Evolutionary conservation across 768 basidiomycete species (phyloP).

Genomic region (Grammothele lineata): DNA sequence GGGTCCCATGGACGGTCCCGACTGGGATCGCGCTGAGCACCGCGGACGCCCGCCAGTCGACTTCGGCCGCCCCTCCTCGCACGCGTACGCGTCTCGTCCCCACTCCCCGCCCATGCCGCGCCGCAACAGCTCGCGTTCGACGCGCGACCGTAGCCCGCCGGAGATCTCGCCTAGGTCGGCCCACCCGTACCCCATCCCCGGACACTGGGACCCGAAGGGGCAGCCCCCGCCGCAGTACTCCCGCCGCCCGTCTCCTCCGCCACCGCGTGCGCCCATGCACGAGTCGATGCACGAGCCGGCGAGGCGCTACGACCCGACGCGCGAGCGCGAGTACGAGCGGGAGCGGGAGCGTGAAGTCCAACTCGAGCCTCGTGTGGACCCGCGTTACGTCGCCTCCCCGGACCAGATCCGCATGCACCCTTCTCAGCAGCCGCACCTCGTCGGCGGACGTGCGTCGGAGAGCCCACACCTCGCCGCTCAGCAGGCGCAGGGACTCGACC

Average conservation of each 20-base stretch:
- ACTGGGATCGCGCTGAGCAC: constrained; percentile 53
- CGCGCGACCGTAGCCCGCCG: constrained; percentile 25
- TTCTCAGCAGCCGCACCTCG: background rate
- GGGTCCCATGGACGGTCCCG: constrained; percentile 36
- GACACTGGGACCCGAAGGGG: constrained; percentile 59
- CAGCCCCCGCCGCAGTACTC: constrained; percentile 25
- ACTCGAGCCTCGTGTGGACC: constrained; percentile 28
- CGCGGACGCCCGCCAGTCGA: constrained; percentile 16
- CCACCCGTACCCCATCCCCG: constrained; percentile 36
- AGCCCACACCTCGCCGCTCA: constrained; percentile 40
- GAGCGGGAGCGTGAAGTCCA: constrained; percentile 36
- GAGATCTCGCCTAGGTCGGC: constrained; percentile 56
- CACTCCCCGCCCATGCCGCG: constrained; percentile 30
- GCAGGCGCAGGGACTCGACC: constrained; percentile 34
- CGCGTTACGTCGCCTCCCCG: constrained; percentile 23
- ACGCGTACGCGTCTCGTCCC: constrained; percentile 31
- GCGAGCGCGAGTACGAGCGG: constrained; percentile 23
- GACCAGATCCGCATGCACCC: constrained; percentile 23
- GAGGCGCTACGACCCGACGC: constrained; percentile 59
- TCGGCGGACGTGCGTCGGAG: constrained; percentile 45
- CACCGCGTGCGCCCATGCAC: constrained; percentile 8
- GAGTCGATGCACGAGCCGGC: constrained; percentile 24
- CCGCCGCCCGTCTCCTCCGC: constrained; percentile 8
- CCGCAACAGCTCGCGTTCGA: constrained; percentile 44
- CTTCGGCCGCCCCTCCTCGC: constrained; percentile 23